Percentiles rank a stretch among this genome's conserved stretches.
Evolutionary conservation across 371 early-diverging fungal species (phyloP).

Genomic region (Mucor racemosus): DNA sequence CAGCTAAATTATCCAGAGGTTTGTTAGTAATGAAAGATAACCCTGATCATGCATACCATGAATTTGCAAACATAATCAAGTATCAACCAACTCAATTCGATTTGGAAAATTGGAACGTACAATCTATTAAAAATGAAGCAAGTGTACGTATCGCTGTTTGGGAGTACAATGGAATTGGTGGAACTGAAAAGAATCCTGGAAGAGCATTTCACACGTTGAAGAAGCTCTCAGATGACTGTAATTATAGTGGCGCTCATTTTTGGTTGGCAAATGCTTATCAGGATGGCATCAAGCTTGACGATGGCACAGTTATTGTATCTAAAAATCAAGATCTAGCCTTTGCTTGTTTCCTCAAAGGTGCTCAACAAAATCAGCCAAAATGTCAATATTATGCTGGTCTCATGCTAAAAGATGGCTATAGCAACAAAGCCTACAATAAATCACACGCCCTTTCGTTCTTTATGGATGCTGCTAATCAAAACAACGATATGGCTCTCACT

Average conservation of each 20-base stretch:
- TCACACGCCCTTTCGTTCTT: conserved; percentile 20
- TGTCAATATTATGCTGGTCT: conserved; percentile 16
- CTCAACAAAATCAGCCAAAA: not conserved
- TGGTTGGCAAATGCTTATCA: conserved; percentile 20
- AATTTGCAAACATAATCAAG: conserved; percentile 11
- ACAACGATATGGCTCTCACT: conserved; percentile 17
- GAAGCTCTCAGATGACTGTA: conserved; percentile 18
- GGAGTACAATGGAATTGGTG: conserved; percentile 27
- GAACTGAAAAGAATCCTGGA: conserved; percentile 11
- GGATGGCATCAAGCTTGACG: conserved; percentile 15
- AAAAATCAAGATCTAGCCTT: conserved; percentile 12
- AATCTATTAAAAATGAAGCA: conserved; percentile 24
- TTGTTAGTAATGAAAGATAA: conserved; percentile 22
- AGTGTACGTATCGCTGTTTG: conserved; percentile 21
- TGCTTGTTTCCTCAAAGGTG: conserved; percentile 17
- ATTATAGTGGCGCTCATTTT: conserved; percentile 26
- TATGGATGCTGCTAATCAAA: conserved; percentile 15
- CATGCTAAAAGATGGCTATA: conserved; percentile 20
- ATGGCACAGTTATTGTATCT: conserved; percentile 3
- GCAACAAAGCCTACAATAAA: not conserved
- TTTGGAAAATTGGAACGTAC: conserved; percentile 20
- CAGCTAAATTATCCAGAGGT: conserved; percentile 23
- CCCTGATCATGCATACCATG: conserved; percentile 16
- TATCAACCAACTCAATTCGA: conserved; percentile 6
- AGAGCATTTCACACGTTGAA: conserved; percentile 17